A percentile compares a stretch with the other conserved stretches of the same genome.
Conservation (phyloP, 495 filamentous ascomycete species). For the Neurospora hispaniola region DNA sequence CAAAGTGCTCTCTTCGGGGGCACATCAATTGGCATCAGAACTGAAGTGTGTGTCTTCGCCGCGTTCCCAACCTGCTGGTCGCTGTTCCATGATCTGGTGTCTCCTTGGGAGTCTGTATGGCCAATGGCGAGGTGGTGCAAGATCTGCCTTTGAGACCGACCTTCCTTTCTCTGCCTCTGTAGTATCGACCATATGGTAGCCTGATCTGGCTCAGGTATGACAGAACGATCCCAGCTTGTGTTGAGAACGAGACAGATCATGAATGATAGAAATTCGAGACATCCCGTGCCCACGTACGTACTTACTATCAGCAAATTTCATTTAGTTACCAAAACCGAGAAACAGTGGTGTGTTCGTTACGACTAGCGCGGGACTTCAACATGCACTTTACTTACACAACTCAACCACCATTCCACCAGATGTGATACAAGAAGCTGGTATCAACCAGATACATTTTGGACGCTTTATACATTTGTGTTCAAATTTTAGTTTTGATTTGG, state of each 20-base stretch:
- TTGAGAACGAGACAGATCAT: neutral
- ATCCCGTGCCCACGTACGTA: neutral
- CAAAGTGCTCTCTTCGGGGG: neutral
- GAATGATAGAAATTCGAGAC: neutral
- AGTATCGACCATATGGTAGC: too few relatives aligned
- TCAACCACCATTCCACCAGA: too few relatives aligned
- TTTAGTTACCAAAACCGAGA: neutral
- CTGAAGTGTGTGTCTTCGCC: neutral
- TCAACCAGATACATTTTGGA: too few relatives aligned
- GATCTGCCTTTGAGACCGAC: neutral
- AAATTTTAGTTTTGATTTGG: too few relatives aligned
- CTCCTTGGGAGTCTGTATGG: neutral
- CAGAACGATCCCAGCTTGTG: neutral
- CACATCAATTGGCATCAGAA: neutral
- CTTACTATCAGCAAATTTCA: neutral
- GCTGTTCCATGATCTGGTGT: neutral
- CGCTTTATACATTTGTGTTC: too few relatives aligned
- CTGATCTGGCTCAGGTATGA: too few relatives aligned
- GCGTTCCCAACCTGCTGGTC: conserved; percentile 22
- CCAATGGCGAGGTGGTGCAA: conserved; percentile 5
- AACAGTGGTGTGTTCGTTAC: too few relatives aligned
- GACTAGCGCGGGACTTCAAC: too few relatives aligned
- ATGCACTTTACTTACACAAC: too few relatives aligned
- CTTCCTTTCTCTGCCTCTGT: too few relatives aligned
- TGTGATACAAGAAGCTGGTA: too few relatives aligned